Evolutionary conservation across 1,284 basidiomycete species (phyloP), one percentile per base, ranked within the genome.

Genomic region (Golubevia pallescens): DNA sequence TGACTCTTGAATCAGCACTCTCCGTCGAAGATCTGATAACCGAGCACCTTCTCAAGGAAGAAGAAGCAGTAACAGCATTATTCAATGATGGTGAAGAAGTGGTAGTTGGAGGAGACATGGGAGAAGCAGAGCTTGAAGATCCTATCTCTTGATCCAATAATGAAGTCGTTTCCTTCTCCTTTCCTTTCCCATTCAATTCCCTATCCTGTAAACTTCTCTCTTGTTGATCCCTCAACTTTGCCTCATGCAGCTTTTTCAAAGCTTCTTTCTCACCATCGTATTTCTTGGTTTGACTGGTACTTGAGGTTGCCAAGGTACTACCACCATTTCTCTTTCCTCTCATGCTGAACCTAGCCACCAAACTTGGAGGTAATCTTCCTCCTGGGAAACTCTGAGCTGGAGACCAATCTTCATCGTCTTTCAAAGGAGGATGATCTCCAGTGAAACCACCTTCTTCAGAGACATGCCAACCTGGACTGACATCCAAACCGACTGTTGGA

Each of bases 401-500:
- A 13, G 42, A 48, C 42, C 42, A 48, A 13, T 16, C 42, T 48
- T 48, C 42, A 48, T 48, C 42, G 16, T 48, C 42, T 48, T 48
- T 48, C 42, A 48, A 13, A 13, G 42, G 42, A 48, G 42, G 42
- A 48, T 48, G 42, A 13, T 48, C 10, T 13, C 42, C 42, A 48
- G 8, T 16, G 42, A 48, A 48, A 13, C 42, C 42, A 13, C 42
- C 42, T 48, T 48, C 42, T 13, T 48, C 16, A 10, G 42, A 48
- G 8, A 75, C 71, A 20, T 75, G 74, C 74, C 74, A 75, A 65
- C 74, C 74, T 2, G 74, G 74, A 19, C 71, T 69, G 42, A 48
- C 42, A 48, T 48, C 16, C 16, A 48, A 16, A 16, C 42, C 42
- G 13, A 48, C 42, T 48, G 42, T 48, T 48, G 42, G 42, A 48